A percentile compares a stretch with the other conserved stretches of the same genome.
These are phyloP conservation scores for Didymella arachidicola DNA, from an alignment of 2,329 filamentous ascomycete species.

Conservation along the genomic window DNA sequence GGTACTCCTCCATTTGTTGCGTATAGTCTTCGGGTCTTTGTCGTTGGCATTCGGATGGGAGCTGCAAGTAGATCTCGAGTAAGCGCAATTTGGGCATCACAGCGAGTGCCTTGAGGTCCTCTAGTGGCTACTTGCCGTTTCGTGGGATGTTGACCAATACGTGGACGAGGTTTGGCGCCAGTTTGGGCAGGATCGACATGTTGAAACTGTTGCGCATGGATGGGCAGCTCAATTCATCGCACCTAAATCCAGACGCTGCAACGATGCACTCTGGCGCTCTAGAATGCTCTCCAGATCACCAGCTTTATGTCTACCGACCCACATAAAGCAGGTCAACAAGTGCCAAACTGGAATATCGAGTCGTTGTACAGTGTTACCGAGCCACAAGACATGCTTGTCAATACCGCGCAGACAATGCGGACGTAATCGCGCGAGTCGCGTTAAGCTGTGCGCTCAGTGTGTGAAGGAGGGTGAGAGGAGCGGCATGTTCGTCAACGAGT, in stretches of 20 bases:
- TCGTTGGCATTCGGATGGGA: background rate
- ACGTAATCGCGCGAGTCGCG: slow-evolving; percentile 41
- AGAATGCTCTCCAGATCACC: background rate
- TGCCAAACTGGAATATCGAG: slow-evolving; percentile 40
- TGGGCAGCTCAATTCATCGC: background rate
- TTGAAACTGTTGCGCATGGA: background rate
- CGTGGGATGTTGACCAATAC: background rate
- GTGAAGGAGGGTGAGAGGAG: slow-evolving; percentile 46
- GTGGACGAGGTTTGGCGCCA: background rate
- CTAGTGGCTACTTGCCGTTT: background rate
- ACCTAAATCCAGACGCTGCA: background rate
- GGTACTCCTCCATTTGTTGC: background rate
- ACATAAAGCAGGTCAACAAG: slow-evolving; percentile 4
- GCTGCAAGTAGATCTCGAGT: background rate
- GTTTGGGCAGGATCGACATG: background rate
- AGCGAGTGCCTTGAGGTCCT: background rate
- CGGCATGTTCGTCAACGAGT: slow-evolving; percentile 45
- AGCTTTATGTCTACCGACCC: background rate
- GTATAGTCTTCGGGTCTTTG: background rate
- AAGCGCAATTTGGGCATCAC: background rate
- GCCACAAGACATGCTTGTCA: slow-evolving; percentile 37
- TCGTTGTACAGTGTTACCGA: slow-evolving; percentile 21
- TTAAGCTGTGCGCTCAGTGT: slow-evolving; percentile 53
- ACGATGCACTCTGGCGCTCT: background rate
- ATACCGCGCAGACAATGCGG: slow-evolving; percentile 39